phyloP scores from a whole-genome alignment of 169 alveolate genomes.

The Cytauxzoon felis region DNA sequence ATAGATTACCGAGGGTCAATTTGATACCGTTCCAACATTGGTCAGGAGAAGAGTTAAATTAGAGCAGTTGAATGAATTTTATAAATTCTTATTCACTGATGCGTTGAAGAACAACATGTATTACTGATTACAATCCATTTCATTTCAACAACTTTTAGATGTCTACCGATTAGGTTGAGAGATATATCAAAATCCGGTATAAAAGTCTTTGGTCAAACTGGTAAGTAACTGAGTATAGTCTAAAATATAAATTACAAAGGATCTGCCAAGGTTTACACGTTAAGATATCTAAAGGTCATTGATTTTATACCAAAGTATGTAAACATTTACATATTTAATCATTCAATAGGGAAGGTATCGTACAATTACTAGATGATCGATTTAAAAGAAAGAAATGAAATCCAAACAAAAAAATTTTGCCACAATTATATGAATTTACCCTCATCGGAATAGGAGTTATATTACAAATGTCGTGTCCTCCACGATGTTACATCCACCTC shows the following conservation, averaged over 20 bases:
- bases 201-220: conserved; percentile 57
- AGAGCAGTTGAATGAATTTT: conserved; percentile 65
- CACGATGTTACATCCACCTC: no score
- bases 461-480: no score
- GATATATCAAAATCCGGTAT: conserved; percentile 49
- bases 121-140: background rate
- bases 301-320: conserved; percentile 36
- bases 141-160: background rate
- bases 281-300: conserved; percentile 45
- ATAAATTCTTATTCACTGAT: conserved; percentile 44
- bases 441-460: no score
- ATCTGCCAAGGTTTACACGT: conserved; percentile 29
- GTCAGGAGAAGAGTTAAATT: conserved; percentile 69
- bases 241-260: background rate
- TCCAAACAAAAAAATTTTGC: no score
- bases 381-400: no score
- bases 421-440: no score
- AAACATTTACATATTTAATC: background rate
- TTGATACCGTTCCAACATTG: conserved; percentile 65
- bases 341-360: conserved; percentile 39
- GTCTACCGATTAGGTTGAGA: conserved; percentile 48
- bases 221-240: background rate
- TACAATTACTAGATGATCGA: conserved; percentile 42
- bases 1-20: conserved; percentile 56
- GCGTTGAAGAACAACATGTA: conserved; percentile 68